A percentile compares a stretch with the other conserved stretches of the same genome.
Conservation (phyloP, 495 filamentous ascomycete genomes). For the Xylaria bambusicola region DNA sequence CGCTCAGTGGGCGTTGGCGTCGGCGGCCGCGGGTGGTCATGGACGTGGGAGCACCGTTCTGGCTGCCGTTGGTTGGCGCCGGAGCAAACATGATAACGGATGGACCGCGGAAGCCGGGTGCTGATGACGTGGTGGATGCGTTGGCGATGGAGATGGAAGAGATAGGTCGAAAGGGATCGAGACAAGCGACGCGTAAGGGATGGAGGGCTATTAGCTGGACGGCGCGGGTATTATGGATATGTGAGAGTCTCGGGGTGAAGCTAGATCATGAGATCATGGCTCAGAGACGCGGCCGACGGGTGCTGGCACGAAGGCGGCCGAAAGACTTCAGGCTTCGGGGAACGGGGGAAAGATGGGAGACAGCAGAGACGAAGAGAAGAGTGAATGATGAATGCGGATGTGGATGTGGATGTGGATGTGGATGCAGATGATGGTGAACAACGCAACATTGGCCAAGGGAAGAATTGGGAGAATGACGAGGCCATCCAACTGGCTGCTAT, state of each 20-base stretch:
- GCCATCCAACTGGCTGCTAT: slow-evolving; percentile 31
- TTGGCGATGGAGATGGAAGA: slow-evolving; percentile 14
- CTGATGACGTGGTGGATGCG: slow-evolving; percentile 6
- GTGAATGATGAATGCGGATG: slow-evolving; percentile 18
- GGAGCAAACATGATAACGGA: slow-evolving; percentile 63
- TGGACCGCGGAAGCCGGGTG: not conserved
- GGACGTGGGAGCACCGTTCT: slow-evolving; percentile 37
- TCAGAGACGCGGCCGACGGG: no score
- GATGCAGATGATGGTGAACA: slow-evolving; percentile 8
- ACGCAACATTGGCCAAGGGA: slow-evolving; percentile 23
- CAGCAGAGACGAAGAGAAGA: slow-evolving; percentile 14
- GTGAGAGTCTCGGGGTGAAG: slow-evolving; percentile 23
- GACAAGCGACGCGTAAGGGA: slow-evolving; percentile 10
- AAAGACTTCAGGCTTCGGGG: no score
- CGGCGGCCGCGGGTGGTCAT: slow-evolving; percentile 63
- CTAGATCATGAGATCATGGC: slow-evolving; percentile 26
- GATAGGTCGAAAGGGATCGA: slow-evolving; percentile 9
- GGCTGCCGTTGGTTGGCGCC: slow-evolving; percentile 46
- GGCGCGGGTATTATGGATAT: slow-evolving; percentile 26
- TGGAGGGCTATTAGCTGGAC: slow-evolving; percentile 3
- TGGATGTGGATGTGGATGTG: slow-evolving; percentile 16
- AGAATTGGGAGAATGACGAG: slow-evolving; percentile 35
- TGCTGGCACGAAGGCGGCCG: no score
- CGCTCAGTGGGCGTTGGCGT: slow-evolving; percentile 65
- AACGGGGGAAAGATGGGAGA: no score